Base-by-base conservation (phyloP, 31 red algal species). In the Bonnemaisonia californica region DNA sequence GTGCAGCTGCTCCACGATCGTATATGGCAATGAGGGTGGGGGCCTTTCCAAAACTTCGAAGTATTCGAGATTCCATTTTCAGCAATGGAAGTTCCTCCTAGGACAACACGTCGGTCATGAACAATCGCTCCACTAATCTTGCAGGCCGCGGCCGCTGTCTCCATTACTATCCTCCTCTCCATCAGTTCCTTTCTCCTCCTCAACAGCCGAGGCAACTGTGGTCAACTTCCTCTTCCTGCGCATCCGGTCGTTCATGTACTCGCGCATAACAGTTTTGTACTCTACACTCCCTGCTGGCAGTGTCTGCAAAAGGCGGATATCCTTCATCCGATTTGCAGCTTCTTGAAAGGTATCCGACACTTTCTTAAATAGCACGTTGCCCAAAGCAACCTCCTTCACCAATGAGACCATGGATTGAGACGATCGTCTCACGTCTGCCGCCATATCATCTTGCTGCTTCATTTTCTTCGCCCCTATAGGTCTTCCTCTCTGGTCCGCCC, bases 231-330 rank as follows among this genome's bases (percentile, higher is more conserved):
- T 55, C 21, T 55, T 55, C 21, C 51, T 12, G 21, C 51, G 19
- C 61, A 11, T 66, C 26, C 61, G 19, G 61, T 66, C 61, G 18
- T 16, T 27, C 61, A 66, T 66, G 61, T 66, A 66, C 61, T 66
- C 61, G 11, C 18, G 18, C 61, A 66, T 66, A 27, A 66, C 61
- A 23, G 61, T 23, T 11, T 66, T 13, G 61, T 66, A 66, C 18
- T 66, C 26, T 27, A 11, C 18, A 66, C 26, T 23, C 18, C 26
- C 61, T 27, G 12, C 29, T 11, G 61, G 18, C 26, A 66, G 26
- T 27, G 26, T 28, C 61, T 66, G 61, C 12, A 66, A 11, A 12
- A 66, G 61, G 11, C 26, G 12, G 19, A 66, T 66, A 27, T 66
- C 61, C 12, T 66, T 27, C 26, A 66, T 23, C 11, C 61, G 61